Evolutionary conservation across 208 protist species (phyloP).

Genomic region (Strigomonas galati): DNA sequence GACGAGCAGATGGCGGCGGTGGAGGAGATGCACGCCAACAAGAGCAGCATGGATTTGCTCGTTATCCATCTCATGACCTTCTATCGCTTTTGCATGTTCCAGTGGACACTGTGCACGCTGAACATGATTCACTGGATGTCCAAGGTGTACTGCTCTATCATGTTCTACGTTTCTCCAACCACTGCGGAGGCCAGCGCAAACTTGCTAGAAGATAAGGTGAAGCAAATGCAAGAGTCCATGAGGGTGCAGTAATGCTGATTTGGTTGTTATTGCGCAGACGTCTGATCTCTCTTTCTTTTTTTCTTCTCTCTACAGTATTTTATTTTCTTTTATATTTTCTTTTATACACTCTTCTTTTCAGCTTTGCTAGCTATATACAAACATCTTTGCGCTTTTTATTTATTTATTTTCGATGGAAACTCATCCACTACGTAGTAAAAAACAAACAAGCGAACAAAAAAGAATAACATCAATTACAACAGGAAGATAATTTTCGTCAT

Average conservation of each 20-base stretch:
- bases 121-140: not conserved
- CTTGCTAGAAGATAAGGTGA: not conserved
- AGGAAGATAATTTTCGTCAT: conserved; percentile 4
- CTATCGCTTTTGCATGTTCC: conserved; percentile 3
- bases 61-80: not conserved
- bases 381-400: conserved; percentile 2
- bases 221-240: conserved; percentile 4
- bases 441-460: no score
- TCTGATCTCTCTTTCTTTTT: not conserved
- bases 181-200: not conserved
- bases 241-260: not conserved
- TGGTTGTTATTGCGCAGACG: no score
- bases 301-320: conserved; percentile 1
- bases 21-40: conserved; percentile 25
- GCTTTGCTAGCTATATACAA: no score
- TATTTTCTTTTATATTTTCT: conserved; percentile 9
- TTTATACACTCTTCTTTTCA: not conserved
- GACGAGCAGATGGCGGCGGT: conserved; percentile 34
- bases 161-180: not conserved
- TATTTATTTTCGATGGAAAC: conserved; percentile 8
- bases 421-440: no score
- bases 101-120: not conserved
- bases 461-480: not conserved
- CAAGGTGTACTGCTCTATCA: not conserved
- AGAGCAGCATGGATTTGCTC: conserved; percentile 1